Percentiles rank a stretch among this genome's conserved stretches.
phyloP scores from a whole-genome alignment of 2,329 filamentous ascomycete genomes.

The Raffaelea ambrosiae region DNA sequence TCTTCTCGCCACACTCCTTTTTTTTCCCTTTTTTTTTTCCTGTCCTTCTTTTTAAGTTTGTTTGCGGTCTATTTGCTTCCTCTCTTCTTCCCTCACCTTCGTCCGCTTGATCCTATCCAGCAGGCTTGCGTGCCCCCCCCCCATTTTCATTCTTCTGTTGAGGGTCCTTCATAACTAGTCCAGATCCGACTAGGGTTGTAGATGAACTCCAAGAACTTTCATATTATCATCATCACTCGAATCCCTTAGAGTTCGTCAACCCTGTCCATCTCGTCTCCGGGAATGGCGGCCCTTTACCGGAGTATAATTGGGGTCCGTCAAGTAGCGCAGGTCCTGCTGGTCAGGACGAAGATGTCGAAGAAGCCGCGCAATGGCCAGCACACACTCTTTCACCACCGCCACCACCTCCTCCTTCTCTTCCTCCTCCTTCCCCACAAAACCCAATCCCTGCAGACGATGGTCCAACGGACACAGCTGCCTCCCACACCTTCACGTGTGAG shows the following conservation, averaged over 20 bases:
- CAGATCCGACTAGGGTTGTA: no score
- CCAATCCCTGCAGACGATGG: no score
- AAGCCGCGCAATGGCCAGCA: neutral
- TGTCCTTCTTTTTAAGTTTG: neutral
- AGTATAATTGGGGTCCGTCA: neutral
- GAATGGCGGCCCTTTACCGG: neutral
- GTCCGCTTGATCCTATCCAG: neutral
- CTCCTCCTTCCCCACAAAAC: no score
- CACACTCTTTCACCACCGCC: neutral
- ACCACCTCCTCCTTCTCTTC: neutral
- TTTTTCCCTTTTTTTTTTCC: neutral
- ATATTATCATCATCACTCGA: neutral
- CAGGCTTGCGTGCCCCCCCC: neutral
- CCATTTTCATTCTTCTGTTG: neutral
- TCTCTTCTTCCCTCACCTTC: neutral
- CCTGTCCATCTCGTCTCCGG: neutral
- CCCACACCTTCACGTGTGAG: no score
- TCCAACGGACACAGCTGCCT: no score
- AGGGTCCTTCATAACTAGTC: neutral
- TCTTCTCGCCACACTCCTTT: no score
- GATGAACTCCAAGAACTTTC: neutral
- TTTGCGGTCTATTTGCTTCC: neutral
- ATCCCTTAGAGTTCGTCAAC: neutral
- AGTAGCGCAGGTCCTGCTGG: neutral
- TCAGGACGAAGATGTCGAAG: neutral